phyloP scores from a whole-genome alignment of 306 rosid genomes.

The Castanea crenata region DNA sequence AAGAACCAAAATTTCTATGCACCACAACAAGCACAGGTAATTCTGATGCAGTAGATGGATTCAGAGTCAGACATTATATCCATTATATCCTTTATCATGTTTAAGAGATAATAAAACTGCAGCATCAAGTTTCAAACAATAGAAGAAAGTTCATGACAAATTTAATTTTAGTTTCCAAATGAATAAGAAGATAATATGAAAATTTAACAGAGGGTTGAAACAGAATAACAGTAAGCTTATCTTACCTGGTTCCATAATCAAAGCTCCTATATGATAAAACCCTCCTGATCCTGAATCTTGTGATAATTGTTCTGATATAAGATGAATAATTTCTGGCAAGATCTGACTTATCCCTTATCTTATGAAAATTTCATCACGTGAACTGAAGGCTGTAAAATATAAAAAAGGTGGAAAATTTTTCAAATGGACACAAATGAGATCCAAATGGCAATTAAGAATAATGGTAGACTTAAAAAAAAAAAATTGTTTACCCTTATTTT shows the following conservation, averaged over 20 bases:
- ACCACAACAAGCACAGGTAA: background rate
- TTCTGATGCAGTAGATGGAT: constrained; percentile 4
- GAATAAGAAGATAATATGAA: constrained; percentile 15
- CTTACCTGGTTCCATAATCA: constrained; percentile 94
- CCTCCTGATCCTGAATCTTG: constrained; percentile 43
- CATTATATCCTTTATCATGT: background rate
- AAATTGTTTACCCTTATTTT: constrained; percentile 44
- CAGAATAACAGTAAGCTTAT: constrained; percentile 15
- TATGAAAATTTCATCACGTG: constrained; percentile 58
- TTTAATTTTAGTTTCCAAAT: background rate
- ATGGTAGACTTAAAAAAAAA: background rate
- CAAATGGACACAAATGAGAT: constrained; percentile 29
- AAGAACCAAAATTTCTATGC: constrained; percentile 19
- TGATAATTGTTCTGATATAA: constrained; percentile 55
- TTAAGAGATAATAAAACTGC: background rate
- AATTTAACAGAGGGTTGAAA: constrained; percentile 3
- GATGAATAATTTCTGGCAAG: constrained; percentile 72
- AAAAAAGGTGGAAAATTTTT: background rate
- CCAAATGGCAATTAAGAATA: constrained; percentile 15
- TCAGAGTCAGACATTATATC: constrained; percentile 4
- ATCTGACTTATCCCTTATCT: constrained; percentile 69
- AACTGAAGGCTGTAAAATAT: constrained; percentile 59
- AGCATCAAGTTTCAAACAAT: background rate
- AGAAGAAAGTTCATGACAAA: background rate
- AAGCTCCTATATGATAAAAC: constrained; percentile 52